These are phyloP conservation scores for Exophiala dermatitidis DNA, from an alignment of 2,329 filamentous ascomycete genomes.

Conservation along the genomic window DNA sequence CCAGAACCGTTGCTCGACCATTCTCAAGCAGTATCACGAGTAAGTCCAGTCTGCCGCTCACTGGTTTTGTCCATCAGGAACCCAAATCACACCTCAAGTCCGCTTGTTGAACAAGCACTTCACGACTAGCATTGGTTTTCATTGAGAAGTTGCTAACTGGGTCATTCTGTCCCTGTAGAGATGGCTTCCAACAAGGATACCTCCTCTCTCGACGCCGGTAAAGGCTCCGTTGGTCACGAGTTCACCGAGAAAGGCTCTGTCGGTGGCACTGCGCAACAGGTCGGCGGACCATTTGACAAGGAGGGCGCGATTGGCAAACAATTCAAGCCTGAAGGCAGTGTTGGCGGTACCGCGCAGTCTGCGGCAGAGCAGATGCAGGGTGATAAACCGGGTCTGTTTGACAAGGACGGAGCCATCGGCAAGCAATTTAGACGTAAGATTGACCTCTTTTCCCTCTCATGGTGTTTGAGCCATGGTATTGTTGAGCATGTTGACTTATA, in stretches of 20 bases:
- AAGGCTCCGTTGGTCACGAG: slow-evolving; percentile 19
- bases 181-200: slow-evolving; percentile 17
- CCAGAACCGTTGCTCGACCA: background rate
- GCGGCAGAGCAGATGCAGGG: slow-evolving; percentile 18
- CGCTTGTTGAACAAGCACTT: background rate
- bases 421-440: slow-evolving; percentile 13
- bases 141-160: background rate
- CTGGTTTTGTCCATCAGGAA: background rate
- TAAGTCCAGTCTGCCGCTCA: background rate
- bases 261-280: slow-evolving; percentile 13
- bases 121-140: background rate
- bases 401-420: slow-evolving; percentile 18
- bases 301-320: slow-evolving; percentile 13
- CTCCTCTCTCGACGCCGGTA: slow-evolving; percentile 15
- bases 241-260: slow-evolving; percentile 17
- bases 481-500: background rate
- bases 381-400: slow-evolving; percentile 15
- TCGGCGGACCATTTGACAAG: slow-evolving; percentile 16
- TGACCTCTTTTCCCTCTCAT: background rate
- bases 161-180: slow-evolving; percentile 5
- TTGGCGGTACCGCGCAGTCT: slow-evolving; percentile 13
- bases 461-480: too few relatives aligned
- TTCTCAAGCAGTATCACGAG: background rate
- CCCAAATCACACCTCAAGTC: too few relatives aligned
- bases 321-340: slow-evolving; percentile 10